Conservation (phyloP, 306 rosid species). For the Ormosia emarginata region DNA sequence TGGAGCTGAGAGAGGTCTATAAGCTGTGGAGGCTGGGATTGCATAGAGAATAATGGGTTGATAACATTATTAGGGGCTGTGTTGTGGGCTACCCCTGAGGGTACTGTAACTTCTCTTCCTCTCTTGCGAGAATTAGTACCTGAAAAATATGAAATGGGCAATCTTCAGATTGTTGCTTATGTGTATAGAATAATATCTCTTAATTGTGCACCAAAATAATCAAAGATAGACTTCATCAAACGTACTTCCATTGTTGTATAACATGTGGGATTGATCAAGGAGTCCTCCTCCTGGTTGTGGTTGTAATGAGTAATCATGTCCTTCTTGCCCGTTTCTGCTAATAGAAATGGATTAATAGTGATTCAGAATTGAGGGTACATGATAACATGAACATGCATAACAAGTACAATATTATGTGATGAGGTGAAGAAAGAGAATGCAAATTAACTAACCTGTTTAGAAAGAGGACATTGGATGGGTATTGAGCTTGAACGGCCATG, state of each 20-base stretch:
- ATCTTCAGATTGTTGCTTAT: background rate
- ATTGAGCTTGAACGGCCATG: slow-evolving; percentile 99
- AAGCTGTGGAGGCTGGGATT: slow-evolving; percentile 61
- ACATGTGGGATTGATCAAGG: slow-evolving; percentile 51
- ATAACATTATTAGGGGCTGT: slow-evolving; percentile 22
- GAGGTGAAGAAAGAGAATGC: background rate
- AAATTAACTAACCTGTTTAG: slow-evolving; percentile 56
- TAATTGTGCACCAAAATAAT: too few relatives aligned
- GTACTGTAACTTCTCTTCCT: slow-evolving; percentile 50
- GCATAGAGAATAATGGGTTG: slow-evolving; percentile 50
- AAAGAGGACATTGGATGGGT: slow-evolving; percentile 74
- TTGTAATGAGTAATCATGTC: slow-evolving; percentile 55
- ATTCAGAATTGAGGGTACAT: background rate
- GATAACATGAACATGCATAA: background rate
- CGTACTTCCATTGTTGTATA: slow-evolving; percentile 57
- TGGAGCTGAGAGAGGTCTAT: slow-evolving; percentile 79
- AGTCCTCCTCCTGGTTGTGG: slow-evolving; percentile 44
- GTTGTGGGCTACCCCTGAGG: background rate
- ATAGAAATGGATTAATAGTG: background rate
- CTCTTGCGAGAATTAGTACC: slow-evolving; percentile 54
- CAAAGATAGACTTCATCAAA: too few relatives aligned
- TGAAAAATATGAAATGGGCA: background rate
- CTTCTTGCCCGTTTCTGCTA: slow-evolving; percentile 67
- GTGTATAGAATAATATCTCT: too few relatives aligned
- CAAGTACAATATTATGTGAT: background rate